A percentile compares a stretch with the other conserved stretches of the same genome.
Conservation (phyloP, 1,139 yeast genomes). For the Ogataea hybrid region DNA sequence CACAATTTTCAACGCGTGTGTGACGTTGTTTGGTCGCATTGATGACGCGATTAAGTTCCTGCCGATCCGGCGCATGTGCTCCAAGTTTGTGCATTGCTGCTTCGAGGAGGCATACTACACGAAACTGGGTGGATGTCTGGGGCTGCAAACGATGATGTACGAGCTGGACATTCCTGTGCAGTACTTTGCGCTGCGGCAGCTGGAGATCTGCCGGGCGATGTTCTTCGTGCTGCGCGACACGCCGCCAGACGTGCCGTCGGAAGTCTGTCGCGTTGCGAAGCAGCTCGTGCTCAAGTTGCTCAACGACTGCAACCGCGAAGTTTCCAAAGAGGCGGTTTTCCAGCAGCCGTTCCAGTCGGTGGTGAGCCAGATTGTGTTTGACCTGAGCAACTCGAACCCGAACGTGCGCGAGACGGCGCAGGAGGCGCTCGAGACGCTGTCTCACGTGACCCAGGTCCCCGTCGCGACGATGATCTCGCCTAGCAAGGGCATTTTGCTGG, state of each 20-base stretch:
- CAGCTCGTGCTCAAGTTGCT: constrained; percentile 62
- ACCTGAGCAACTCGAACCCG: constrained; percentile 83
- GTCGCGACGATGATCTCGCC: constrained; percentile 77
- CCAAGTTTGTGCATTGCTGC: constrained; percentile 85
- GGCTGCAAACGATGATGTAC: constrained; percentile 69
- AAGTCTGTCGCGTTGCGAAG: constrained; percentile 71
- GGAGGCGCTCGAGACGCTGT: constrained; percentile 61
- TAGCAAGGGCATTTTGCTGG: constrained; percentile 74
- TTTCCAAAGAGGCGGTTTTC: constrained; percentile 57
- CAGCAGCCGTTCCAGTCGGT: constrained; percentile 79
- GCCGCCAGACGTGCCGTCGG: constrained; percentile 82
- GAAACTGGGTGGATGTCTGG: constrained; percentile 87
- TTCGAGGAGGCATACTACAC: constrained; percentile 84
- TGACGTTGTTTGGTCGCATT: constrained; percentile 61
- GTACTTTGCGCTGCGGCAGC: constrained; percentile 77
- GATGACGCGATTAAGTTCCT: constrained; percentile 72
- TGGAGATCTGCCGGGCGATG: constrained; percentile 82
- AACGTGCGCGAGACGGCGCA: constrained; percentile 83
- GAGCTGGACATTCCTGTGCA: constrained; percentile 64
- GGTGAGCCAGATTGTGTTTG: constrained; percentile 85
- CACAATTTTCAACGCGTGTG: constrained; percentile 59
- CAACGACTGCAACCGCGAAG: constrained; percentile 59
- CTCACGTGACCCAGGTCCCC: constrained; percentile 68
- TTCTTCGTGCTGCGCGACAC: constrained; percentile 90
- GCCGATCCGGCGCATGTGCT: constrained; percentile 71